Percentiles rank a stretch among this genome's conserved stretches.
Conservation (phyloP, 805 yeast genomes). For the Starmerella stigmatis region DNA sequence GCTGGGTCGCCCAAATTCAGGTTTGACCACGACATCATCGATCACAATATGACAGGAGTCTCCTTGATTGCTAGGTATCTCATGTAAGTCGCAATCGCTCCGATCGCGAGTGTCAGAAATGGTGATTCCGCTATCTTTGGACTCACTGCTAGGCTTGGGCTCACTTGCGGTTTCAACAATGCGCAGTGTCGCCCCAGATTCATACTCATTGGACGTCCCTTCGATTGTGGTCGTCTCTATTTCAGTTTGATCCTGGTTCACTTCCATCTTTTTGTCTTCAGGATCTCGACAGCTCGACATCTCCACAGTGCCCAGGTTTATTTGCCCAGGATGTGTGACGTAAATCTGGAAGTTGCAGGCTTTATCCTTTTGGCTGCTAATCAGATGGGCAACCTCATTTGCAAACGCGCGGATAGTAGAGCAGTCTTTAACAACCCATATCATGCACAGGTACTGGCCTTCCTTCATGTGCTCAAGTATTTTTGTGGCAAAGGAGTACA, state of each 20-base stretch:
- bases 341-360: constrained; percentile 16
- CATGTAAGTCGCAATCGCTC: background rate
- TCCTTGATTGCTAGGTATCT: background rate
- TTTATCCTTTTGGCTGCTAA: background rate
- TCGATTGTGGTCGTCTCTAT: background rate
- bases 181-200: background rate
- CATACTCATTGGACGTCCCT: background rate
- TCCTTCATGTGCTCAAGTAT: constrained; percentile 12
- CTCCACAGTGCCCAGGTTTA: constrained; percentile 8
- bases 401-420: constrained; percentile 43
- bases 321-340: constrained; percentile 16
- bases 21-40: constrained; percentile 8
- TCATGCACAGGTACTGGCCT: constrained; percentile 19
- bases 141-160: background rate
- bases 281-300: background rate
- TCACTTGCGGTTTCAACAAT: background rate
- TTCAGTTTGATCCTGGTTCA: no score
- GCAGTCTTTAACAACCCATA: constrained; percentile 27
- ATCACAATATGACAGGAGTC: constrained; percentile 11
- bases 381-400: constrained; percentile 39
- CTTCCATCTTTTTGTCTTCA: background rate
- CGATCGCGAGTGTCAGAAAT: background rate
- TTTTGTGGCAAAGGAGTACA: constrained; percentile 40
- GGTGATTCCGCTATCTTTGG: background rate
- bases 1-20: constrained; percentile 23